Percentiles rank a stretch among this genome's conserved stretches.
Evolutionary conservation across 805 yeast genomes (phyloP).

Genomic region (Groenewaldozyma tartarivorans): DNA sequence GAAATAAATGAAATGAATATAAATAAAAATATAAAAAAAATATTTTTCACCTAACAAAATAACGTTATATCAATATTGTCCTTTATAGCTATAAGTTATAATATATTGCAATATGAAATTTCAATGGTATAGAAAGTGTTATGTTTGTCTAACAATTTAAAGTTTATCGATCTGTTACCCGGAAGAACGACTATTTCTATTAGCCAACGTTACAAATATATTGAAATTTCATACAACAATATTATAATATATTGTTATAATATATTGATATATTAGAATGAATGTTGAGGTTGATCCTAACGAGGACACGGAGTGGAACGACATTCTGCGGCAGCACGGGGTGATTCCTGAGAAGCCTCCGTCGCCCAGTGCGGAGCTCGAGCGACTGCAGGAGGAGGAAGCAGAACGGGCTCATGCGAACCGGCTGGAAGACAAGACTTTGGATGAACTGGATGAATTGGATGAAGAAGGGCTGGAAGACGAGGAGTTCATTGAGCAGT

Average conservation of each 20-base stretch:
- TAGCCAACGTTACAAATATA: no score
- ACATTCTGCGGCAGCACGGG: slow-evolving; percentile 80
- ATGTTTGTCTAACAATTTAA: no score
- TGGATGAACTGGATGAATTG: slow-evolving; percentile 76
- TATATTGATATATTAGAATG: no score
- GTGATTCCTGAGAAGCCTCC: slow-evolving; percentile 87
- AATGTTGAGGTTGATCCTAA: slow-evolving; percentile 80
- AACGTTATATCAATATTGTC: no score
- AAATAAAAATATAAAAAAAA: slow-evolving; percentile 2
- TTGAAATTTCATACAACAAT: no score
- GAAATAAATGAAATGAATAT: neutral
- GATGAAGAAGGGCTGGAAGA: slow-evolving; percentile 95
- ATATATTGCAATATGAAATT: no score
- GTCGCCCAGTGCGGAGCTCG: slow-evolving; percentile 78
- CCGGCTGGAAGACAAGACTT: slow-evolving; percentile 63
- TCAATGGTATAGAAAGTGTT: no score
- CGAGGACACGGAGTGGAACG: slow-evolving; percentile 99
- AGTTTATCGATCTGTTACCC: no score
- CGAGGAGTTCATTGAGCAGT: slow-evolving; percentile 55
- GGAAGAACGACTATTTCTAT: no score
- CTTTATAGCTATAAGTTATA: no score
- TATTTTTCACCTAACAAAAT: neutral
- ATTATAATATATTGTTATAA: no score
- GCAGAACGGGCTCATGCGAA: slow-evolving; percentile 70
- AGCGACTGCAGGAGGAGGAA: slow-evolving; percentile 81